These are phyloP conservation scores for Cyberlindnera mississippiensis DNA, from an alignment of 805 yeast genomes.

Conservation along the genomic window DNA sequence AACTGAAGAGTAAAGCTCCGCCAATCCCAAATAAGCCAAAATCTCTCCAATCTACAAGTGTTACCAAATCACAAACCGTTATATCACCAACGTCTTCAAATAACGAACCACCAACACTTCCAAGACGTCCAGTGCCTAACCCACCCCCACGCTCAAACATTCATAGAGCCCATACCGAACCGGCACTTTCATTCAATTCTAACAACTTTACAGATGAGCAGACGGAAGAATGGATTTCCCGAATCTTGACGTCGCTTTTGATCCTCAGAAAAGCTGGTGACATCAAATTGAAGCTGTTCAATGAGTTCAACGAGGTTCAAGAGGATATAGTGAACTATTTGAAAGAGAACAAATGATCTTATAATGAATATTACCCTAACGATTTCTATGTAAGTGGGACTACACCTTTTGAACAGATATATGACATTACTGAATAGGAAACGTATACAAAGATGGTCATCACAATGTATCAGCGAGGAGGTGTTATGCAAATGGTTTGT, in stretches of 20 bases:
- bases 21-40: constrained; percentile 1
- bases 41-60: constrained; percentile 1
- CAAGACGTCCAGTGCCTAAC: constrained; percentile 26
- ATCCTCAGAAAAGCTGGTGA: constrained; percentile 18
- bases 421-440: constrained; percentile 12
- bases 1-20: background rate
- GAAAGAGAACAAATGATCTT: background rate
- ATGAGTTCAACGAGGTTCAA: constrained; percentile 24
- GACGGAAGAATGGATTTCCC: constrained; percentile 52
- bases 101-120: constrained; percentile 25
- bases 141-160: constrained; percentile 28
- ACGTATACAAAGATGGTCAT: constrained; percentile 23
- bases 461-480: too few relatives aligned
- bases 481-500: too few relatives aligned
- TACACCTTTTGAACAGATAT: background rate
- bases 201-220: constrained; percentile 39
- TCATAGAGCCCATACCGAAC: constrained; percentile 13
- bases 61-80: too few relatives aligned
- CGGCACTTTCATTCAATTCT: constrained; percentile 15
- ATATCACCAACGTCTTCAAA: too few relatives aligned
- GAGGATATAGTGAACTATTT: constrained; percentile 22
- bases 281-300: constrained; percentile 19
- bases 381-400: too few relatives aligned
- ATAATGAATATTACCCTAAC: too few relatives aligned
- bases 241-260: constrained; percentile 35